Percentiles rank a stretch among this genome's conserved stretches.
phyloP scores from a whole-genome alignment of 1,284 basidiomycete genomes.

The Farysia itapuensis region DNA sequence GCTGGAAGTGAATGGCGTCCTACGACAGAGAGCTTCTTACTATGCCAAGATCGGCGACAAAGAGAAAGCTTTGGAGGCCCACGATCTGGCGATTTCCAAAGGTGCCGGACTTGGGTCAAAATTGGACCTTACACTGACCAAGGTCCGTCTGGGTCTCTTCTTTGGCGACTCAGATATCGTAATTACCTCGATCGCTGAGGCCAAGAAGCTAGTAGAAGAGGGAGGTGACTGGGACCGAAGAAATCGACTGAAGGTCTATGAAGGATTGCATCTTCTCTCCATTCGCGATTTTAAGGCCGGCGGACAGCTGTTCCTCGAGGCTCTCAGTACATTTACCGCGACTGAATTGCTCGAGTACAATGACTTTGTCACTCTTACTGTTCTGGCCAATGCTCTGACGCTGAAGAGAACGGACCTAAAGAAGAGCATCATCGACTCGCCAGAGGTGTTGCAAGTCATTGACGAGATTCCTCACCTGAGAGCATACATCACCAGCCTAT shows the following conservation, averaged over 20 bases:
- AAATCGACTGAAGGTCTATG: constrained; percentile 94
- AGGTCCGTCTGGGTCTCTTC: constrained; percentile 89
- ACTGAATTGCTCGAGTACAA: constrained; percentile 86
- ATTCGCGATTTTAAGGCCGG: constrained; percentile 71
- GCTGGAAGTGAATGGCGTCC: constrained; percentile 84
- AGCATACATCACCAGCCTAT: constrained; percentile 67
- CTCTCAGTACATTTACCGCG: constrained; percentile 90
- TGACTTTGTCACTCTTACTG: constrained; percentile 84
- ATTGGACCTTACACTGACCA: constrained; percentile 87
- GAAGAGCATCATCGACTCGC: constrained; percentile 72
- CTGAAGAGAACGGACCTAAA: constrained; percentile 84
- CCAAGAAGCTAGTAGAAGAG: constrained; percentile 84
- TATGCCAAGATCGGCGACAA: constrained; percentile 89
- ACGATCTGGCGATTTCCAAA: constrained; percentile 84
- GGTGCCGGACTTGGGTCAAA: constrained; percentile 88
- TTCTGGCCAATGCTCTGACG: constrained; percentile 76
- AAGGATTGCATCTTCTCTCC: constrained; percentile 80
- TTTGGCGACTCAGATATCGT: constrained; percentile 79
- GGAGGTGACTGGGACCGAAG: constrained; percentile 98
- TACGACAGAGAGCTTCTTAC: constrained; percentile 83
- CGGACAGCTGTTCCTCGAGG: constrained; percentile 76
- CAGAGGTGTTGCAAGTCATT: constrained; percentile 64
- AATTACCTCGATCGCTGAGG: constrained; percentile 73
- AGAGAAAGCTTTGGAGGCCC: constrained; percentile 68
- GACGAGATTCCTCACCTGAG: constrained; percentile 63